Base-by-base conservation (phyloP, 2,329 filamentous ascomycete genomes). In the Pseudogymnoascus sp. region DNA sequence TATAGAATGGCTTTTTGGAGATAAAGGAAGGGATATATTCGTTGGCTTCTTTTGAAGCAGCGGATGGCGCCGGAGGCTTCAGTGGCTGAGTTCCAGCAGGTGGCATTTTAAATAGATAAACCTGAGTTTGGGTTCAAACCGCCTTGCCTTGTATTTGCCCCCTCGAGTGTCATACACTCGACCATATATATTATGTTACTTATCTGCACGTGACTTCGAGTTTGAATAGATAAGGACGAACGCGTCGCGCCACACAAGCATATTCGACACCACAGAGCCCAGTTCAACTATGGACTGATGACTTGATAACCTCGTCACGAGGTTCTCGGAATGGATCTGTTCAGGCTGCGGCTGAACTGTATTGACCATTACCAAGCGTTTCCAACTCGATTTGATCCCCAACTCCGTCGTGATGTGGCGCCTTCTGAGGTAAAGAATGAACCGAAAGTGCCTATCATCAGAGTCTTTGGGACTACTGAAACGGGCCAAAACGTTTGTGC, bases 1-100 rank as follows among this genome's bases (percentile, higher is more conserved):
- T 85, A 74, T 97, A 99, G 76, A 99, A 99, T 3, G 94, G 94
- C 67, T 95, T 92, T 74, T 96, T 96, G 68, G 91, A 92, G 76
- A 99, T 99, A 80, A 96, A 99, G 59, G 89, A 85, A 5, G 94
- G 94, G 69, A 99, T 99, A 79, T 99, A 99, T 73, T 96, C 86
- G 80, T 99, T 99, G 74, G 94, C 90, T 74, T 95, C 91, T 72
- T 95, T 95, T 60, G 80, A 82, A 13, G 81, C 75, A 13, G 74
- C 77, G 63, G 71, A 70, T 33, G 70, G 69, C 41, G 67, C 64
- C 37, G 65, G 62, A 15, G 70, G 69, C 59, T 71, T 71, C 19
- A 65, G 61, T 41, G 70, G 69, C 61, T 71, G 70, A 10, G 63
- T 61, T 23, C 68, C 69, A 30, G 69, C 66, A 61, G 70, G 74